phyloP scores from a whole-genome alignment of 805 yeast species.

The Huiozyma naganishii region DNA sequence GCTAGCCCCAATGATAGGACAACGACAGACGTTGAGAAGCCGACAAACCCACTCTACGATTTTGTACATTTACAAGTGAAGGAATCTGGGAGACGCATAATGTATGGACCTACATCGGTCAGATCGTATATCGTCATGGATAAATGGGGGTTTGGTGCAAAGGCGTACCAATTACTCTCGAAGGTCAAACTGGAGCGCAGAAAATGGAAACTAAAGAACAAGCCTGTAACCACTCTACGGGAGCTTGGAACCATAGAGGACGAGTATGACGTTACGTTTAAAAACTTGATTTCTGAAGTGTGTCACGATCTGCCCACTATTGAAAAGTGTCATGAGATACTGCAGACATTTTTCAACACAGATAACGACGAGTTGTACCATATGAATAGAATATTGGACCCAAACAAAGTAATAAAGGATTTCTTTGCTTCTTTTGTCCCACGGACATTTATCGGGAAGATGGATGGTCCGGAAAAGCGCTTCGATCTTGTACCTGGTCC shows the following conservation, averaged over 20 bases:
- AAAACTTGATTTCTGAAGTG: neutral
- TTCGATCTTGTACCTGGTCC: constrained; percentile 4
- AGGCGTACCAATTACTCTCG: constrained; percentile 14
- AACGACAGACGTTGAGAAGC: neutral
- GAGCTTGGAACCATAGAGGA: constrained; percentile 12
- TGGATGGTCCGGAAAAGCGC: constrained; percentile 4
- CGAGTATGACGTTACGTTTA: neutral
- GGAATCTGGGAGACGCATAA: constrained; percentile 13
- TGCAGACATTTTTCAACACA: constrained; percentile 10
- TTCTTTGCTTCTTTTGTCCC: constrained; percentile 10
- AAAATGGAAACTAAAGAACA: constrained; percentile 11
- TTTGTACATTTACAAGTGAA: constrained; percentile 9
- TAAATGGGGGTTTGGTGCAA: constrained; percentile 11
- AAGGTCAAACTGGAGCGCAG: constrained; percentile 18
- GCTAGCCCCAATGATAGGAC: neutral
- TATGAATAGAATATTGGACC: constrained; percentile 11
- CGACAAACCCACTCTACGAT: constrained; percentile 9
- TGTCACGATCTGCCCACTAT: constrained; percentile 13
- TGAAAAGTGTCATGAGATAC: constrained; percentile 5
- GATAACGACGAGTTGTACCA: constrained; percentile 9
- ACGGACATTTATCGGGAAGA: neutral
- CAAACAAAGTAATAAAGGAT: constrained; percentile 13
- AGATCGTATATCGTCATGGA: constrained; percentile 11
- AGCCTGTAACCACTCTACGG: constrained; percentile 6
- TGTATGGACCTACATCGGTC: constrained; percentile 25